These are phyloP conservation scores for Coemansia sp. DNA, from an alignment of 192 early-diverging fungal species.

Conservation along the genomic window DNA sequence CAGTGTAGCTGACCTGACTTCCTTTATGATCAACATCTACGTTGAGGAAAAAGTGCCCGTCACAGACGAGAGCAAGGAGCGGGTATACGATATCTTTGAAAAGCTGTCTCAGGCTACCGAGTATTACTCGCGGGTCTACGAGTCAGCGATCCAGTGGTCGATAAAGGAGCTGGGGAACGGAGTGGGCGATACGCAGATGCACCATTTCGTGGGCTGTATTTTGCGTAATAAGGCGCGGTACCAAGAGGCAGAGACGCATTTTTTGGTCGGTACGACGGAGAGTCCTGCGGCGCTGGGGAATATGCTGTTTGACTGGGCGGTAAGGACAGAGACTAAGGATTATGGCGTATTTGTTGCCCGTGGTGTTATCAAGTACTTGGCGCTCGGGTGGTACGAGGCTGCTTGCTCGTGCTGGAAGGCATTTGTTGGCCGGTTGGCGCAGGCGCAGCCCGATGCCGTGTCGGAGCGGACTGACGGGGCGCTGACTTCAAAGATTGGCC, in stretches of 20 bases:
- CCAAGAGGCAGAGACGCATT: constrained; percentile 83
- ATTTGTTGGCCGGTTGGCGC: constrained; percentile 35
- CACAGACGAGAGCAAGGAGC: constrained; percentile 66
- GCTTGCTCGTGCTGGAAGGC: constrained; percentile 58
- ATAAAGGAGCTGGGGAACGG: constrained; percentile 24
- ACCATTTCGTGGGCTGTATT: constrained; percentile 51
- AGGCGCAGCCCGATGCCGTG: constrained; percentile 21
- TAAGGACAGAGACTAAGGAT: constrained; percentile 60
- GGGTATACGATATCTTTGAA: constrained; percentile 67
- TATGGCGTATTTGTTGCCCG: constrained; percentile 79
- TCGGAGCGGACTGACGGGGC: constrained; percentile 25
- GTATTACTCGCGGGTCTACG: constrained; percentile 50
- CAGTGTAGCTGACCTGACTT: constrained; percentile 79
- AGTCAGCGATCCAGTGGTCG: constrained; percentile 56
- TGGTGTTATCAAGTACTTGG: constrained; percentile 78
- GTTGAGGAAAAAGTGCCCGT: constrained; percentile 69
- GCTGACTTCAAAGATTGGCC: constrained; percentile 50
- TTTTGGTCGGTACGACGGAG: constrained; percentile 80
- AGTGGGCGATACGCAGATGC: constrained; percentile 50
- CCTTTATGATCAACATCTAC: constrained; percentile 84
- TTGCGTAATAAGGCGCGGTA: constrained; percentile 67
- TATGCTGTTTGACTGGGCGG: constrained; percentile 80
- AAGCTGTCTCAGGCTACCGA: constrained; percentile 60
- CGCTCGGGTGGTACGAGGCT: constrained; percentile 58
- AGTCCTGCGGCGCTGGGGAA: constrained; percentile 73